These are phyloP conservation scores for Wickerhamomyces mucosus DNA, from an alignment of 805 yeast species.

Conservation along the genomic window DNA sequence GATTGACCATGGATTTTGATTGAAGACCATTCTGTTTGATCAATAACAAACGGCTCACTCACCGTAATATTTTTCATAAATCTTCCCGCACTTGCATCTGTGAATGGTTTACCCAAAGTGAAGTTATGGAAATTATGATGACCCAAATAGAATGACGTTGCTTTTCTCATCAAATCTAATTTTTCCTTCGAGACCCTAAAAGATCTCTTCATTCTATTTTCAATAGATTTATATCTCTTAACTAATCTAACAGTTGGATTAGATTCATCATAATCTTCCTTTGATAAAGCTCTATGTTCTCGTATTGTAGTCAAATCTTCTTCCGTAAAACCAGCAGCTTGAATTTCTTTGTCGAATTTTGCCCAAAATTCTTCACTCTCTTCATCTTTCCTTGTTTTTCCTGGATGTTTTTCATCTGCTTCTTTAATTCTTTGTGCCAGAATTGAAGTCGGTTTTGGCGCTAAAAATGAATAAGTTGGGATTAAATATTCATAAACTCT, in stretches of 20 bases:
- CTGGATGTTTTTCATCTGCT: constrained; percentile 47
- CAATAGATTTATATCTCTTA: constrained; percentile 49
- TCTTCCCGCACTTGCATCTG: constrained; percentile 78
- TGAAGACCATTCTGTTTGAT: constrained; percentile 93
- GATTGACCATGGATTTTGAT: constrained; percentile 97
- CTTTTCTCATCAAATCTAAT: constrained; percentile 51
- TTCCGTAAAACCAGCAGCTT: constrained; percentile 21
- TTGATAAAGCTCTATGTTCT: constrained; percentile 26
- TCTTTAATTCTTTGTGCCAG: constrained; percentile 50
- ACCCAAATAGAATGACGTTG: constrained; percentile 70
- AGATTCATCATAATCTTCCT: constrained; percentile 29
- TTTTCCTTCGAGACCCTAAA: constrained; percentile 60
- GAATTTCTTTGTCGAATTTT: constrained; percentile 30
- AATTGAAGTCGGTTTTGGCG: constrained; percentile 74
- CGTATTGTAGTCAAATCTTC: constrained; percentile 19
- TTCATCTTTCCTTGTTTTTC: constrained; percentile 45
- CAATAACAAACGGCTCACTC: constrained; percentile 82
- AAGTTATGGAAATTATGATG: constrained; percentile 89
- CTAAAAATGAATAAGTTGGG: constrained; percentile 84
- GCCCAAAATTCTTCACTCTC: constrained; percentile 78
- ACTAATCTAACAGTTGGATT: constrained; percentile 29
- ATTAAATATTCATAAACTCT: constrained; percentile 88
- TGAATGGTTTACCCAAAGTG: constrained; percentile 71
- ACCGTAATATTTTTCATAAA: constrained; percentile 74
- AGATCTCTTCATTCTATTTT: constrained; percentile 55